Conservation (phyloP, 2,329 filamentous ascomycete species). For the Botrytis fragariae region DNA sequence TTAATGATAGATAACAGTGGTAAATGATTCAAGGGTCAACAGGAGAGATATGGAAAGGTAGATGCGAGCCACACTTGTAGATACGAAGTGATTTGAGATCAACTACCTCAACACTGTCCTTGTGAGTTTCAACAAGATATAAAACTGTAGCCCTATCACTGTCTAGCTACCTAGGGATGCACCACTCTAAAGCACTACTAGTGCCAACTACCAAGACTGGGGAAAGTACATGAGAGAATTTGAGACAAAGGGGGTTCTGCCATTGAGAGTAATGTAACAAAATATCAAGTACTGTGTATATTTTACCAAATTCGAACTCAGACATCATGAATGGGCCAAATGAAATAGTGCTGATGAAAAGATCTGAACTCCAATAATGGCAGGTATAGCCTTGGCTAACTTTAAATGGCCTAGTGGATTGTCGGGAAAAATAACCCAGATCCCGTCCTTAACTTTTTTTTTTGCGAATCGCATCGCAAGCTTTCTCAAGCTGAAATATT, state of each 20-base stretch:
- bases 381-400: constrained; percentile 9
- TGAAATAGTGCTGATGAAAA: background rate
- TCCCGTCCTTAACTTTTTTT: constrained; percentile 14
- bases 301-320: background rate
- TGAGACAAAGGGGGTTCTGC: background rate
- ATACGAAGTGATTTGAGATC: background rate
- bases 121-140: background rate
- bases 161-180: too few species aligned
- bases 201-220: too few species aligned
- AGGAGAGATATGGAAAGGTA: background rate
- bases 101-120: background rate
- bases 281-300: background rate
- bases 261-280: background rate
- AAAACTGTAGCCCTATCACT: background rate
- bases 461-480: constrained; percentile 17
- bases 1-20: background rate
- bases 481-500: constrained; percentile 5
- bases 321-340: background rate
- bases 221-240: background rate
- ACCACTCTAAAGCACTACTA: background rate
- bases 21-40: background rate
- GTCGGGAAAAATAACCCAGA: background rate
- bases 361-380: background rate
- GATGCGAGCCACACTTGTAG: background rate
- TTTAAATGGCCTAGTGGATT: constrained; percentile 3